These are phyloP conservation scores for Syncephalastrum monosporum DNA, from an alignment of 371 early-diverging fungal genomes.

Conservation along the genomic window DNA sequence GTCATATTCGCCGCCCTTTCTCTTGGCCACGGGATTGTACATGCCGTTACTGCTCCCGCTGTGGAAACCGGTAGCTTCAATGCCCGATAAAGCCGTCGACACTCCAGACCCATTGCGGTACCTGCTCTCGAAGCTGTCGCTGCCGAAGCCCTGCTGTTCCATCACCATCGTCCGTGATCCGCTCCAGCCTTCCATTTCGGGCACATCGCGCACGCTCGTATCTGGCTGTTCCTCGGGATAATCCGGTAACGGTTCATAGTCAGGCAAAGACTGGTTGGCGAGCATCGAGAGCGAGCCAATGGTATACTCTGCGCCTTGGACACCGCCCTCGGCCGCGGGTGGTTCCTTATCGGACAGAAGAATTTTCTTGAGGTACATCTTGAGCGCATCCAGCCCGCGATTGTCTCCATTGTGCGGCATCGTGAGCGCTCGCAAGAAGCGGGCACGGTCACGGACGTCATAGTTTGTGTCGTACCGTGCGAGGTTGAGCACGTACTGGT, in stretches of 20 bases:
- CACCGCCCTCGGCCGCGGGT: constrained; percentile 42
- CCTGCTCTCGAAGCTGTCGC: constrained; percentile 40
- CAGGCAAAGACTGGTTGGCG: constrained; percentile 66
- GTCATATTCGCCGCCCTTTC: constrained; percentile 54
- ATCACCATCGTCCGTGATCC: constrained; percentile 41
- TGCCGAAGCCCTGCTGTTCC: constrained; percentile 56
- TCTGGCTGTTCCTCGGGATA: constrained; percentile 80
- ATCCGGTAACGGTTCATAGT: constrained; percentile 81
- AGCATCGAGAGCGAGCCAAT: constrained; percentile 84
- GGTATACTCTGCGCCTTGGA: constrained; percentile 65
- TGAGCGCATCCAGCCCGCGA: constrained; percentile 38
- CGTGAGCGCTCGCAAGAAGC: constrained; percentile 77
- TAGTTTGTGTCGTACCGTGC: constrained; percentile 88
- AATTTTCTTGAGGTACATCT: constrained; percentile 47
- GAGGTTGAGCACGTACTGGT: constrained; percentile 77
- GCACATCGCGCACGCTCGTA: constrained; percentile 59
- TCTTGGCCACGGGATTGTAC: constrained; percentile 34
- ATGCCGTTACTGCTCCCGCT: constrained; percentile 17
- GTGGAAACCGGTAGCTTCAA: constrained; percentile 42
- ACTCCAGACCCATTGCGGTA: constrained; percentile 29
- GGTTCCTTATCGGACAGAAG: constrained; percentile 53
- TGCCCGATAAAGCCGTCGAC: constrained; percentile 44
- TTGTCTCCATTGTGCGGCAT: constrained; percentile 41
- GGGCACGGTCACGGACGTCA: constrained; percentile 89
- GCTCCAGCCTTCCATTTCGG: constrained; percentile 49